Percentiles rank a stretch among this genome's conserved stretches.
phyloP scores from a whole-genome alignment of 352 stramenopile genomes.

The Pythium sp. region DNA sequence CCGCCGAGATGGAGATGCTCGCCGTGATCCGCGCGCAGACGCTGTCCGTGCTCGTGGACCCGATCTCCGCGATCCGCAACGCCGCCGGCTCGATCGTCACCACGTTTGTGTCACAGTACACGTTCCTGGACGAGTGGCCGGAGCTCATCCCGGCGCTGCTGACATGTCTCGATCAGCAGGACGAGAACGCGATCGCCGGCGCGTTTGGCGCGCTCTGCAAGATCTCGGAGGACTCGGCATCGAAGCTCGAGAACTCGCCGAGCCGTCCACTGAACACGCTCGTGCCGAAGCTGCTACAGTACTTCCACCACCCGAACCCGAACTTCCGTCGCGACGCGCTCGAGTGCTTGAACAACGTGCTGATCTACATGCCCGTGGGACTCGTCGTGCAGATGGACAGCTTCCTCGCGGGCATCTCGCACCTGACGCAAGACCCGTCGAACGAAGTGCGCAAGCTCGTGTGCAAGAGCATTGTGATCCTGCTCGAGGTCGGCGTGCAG shows the following conservation, averaged over 20 bases:
- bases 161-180: constrained; percentile 49
- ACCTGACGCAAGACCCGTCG: constrained; percentile 81
- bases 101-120: constrained; percentile 86
- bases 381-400: constrained; percentile 90
- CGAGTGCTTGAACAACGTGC: constrained; percentile 89
- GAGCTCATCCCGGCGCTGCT: constrained; percentile 82
- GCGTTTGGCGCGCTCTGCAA: constrained; percentile 86
- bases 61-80: constrained; percentile 67
- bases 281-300: constrained; percentile 86
- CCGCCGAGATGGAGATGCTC: constrained; percentile 71
- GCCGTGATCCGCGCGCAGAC: constrained; percentile 79
- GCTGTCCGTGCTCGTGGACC: constrained; percentile 62
- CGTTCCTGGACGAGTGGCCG: constrained; percentile 86
- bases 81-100: constrained; percentile 76
- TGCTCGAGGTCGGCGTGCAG: constrained; percentile 88
- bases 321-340: constrained; percentile 83
- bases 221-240: constrained; percentile 88
- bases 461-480: constrained; percentile 90
- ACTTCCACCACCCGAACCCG: constrained; percentile 81
- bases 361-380: constrained; percentile 86
- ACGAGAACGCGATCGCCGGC: constrained; percentile 64
- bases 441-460: constrained; percentile 83
- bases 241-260: constrained; percentile 87
- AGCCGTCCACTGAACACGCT: constrained; percentile 84
- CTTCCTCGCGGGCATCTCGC: constrained; percentile 87